phyloP scores from a whole-genome alignment of 768 basidiomycete species.

The Chalciporus chontae region DNA sequence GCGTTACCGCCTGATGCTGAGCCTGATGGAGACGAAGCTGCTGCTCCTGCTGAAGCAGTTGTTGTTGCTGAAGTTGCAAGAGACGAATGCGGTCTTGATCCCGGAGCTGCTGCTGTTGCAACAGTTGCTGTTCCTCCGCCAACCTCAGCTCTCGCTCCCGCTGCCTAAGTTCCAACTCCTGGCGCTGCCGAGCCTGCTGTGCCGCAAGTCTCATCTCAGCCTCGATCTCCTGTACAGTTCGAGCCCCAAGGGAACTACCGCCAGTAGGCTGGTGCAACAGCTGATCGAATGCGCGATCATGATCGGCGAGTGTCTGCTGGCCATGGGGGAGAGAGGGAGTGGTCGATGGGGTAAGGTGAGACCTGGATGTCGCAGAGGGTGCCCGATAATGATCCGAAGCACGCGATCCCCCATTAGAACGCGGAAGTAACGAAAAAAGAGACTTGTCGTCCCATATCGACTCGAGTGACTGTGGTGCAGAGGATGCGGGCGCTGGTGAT shows the following conservation, averaged over 20 bases:
- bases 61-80: conserved; percentile 44
- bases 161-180: conserved; percentile 43
- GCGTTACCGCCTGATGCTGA: conserved; percentile 42
- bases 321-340: conserved; percentile 21
- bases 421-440: conserved; percentile 64
- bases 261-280: conserved; percentile 34
- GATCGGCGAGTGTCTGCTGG: conserved; percentile 33
- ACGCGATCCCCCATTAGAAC: conserved; percentile 47
- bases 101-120: conserved; percentile 42
- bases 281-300: conserved; percentile 35
- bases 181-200: conserved; percentile 40
- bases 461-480: conserved; percentile 50
- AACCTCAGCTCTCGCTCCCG: conserved; percentile 41
- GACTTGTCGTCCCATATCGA: conserved; percentile 84
- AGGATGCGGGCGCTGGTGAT: conserved; percentile 32
- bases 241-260: conserved; percentile 38
- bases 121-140: conserved; percentile 33
- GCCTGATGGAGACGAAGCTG: conserved; percentile 38
- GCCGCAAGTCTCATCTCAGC: conserved; percentile 74
- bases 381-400: conserved; percentile 30
- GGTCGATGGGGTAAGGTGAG: conserved; percentile 21
- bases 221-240: conserved; percentile 80
- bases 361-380: conserved; percentile 22
- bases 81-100: conserved; percentile 38
- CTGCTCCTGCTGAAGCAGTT: conserved; percentile 32